Percentiles rank a stretch among this genome's conserved stretches.
Evolutionary conservation across 345 rosid species (phyloP).

Genomic region (Ceriops zippeliana): DNA sequence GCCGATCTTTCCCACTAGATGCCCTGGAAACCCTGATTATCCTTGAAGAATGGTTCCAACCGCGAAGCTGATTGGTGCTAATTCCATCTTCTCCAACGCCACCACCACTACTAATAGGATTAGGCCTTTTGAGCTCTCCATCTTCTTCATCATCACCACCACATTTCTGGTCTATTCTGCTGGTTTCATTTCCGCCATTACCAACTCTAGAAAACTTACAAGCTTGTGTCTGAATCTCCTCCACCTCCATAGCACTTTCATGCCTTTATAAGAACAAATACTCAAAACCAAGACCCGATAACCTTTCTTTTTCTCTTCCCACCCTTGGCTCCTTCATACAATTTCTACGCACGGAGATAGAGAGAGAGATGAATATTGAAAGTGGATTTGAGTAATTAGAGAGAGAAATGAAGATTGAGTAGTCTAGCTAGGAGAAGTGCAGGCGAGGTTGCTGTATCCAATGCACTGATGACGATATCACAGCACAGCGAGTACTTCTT

Average conservation of each 20-base stretch:
- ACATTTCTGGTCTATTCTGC: constrained; percentile 33
- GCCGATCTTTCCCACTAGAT: constrained; percentile 97
- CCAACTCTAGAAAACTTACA: constrained; percentile 55
- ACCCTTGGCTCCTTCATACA: background rate
- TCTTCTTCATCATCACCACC: constrained; percentile 47
- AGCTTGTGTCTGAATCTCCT: constrained; percentile 61
- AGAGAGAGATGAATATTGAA: constrained; percentile 7
- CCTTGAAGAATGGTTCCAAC: constrained; percentile 73
- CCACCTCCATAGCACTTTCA: constrained; percentile 88
- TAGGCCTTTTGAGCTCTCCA: constrained; percentile 44
- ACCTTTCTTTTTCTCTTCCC: constrained; percentile 11
- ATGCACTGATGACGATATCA: constrained; percentile 55
- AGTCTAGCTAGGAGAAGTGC: constrained; percentile 14
- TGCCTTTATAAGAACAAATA: constrained; percentile 41
- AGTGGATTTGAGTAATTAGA: constrained; percentile 1
- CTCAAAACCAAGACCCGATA: constrained; percentile 15
- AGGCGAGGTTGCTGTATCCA: constrained; percentile 47
- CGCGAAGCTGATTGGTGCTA: constrained; percentile 40
- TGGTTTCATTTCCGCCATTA: constrained; percentile 37
- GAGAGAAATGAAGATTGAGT: constrained; percentile 5
- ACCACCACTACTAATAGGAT: constrained; percentile 10
- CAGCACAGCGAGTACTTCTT: constrained; percentile 48
- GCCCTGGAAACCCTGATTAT: constrained; percentile 96
- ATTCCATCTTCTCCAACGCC: constrained; percentile 12
- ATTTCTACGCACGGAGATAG: background rate